Evolutionary conservation across 108 stramenopile genomes (phyloP), one percentile per base, ranked within the genome.

Genomic region (Cylindrotheca fusiformis): DNA sequence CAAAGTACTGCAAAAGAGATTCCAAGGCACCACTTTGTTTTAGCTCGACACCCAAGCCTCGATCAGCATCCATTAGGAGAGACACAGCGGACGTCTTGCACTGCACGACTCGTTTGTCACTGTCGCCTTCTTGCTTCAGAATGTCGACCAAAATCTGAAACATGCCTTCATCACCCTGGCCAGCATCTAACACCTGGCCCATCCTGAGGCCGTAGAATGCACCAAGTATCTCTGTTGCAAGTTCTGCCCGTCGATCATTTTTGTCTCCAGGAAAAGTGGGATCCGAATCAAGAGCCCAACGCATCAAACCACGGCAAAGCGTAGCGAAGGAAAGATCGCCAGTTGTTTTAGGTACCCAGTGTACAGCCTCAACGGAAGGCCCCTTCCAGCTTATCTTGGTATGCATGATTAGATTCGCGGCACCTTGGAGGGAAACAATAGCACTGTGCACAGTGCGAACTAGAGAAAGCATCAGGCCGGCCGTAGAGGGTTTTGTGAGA

Each of bases 361-460:
- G 58, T 25, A 69, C 58, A 18, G 57, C 17, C 29, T 59, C 12
- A 32, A 48, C 22, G 3, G 19, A 22, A 52, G 45, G 10, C 4
- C 58, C 48, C 30, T 58, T 55, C 46, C 54, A 61, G 23, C 59
- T 26, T 18, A 44, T 29, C 54, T 79, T 58, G n/a, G 71, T 46
- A 12, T 55, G 62, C 25, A 61, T 53, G 12, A 82, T 72, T 59
- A 63, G 67, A 46, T 68, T 71, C 21, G 46, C 3, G 17, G 67
- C 65, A 6, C 76, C 76, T 28, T 79, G 84, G 49, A 69, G 59
- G 31, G 82, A 68, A 20, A 74, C 72, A 2, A 81, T 54, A 28
- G 81, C 63, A 49, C 79, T 76, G 72, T 89, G 87, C 19, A 89
- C 57, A 68, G 82, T 85, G 22, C 84, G 67, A 20, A 82, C 55